phyloP scores from a whole-genome alignment of 257 asterid genomes.

The Primulina huaijiensis region DNA sequence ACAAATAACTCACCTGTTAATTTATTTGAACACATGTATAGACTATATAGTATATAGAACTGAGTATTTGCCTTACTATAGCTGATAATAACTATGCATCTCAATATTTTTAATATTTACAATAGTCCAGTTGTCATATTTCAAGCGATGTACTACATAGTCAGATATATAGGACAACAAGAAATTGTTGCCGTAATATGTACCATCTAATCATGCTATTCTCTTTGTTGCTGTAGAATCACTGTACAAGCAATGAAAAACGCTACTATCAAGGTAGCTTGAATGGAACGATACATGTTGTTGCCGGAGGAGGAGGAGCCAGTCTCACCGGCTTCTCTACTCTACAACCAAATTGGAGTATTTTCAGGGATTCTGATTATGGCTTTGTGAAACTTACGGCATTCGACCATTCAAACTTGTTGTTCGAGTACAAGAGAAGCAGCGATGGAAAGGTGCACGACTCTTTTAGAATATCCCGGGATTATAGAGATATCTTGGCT shows the following conservation, averaged over 20 bases:
- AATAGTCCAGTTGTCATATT: not conserved
- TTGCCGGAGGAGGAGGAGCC: slow-evolving; percentile 95
- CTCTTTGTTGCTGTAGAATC: slow-evolving; percentile 42
- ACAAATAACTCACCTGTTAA: not conserved
- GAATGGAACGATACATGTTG: slow-evolving; percentile 92
- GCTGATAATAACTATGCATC: too few relatives aligned
- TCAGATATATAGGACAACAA: not conserved
- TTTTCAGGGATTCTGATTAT: slow-evolving; percentile 62
- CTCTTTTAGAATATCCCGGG: slow-evolving; percentile 74
- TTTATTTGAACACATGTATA: too few relatives aligned
- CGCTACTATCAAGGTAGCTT: slow-evolving; percentile 56
- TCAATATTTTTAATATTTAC: too few relatives aligned
- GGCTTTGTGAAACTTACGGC: slow-evolving; percentile 87
- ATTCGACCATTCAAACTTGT: slow-evolving; percentile 69
- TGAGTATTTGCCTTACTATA: too few relatives aligned
- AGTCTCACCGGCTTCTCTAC: slow-evolving; percentile 63
- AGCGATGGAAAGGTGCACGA: slow-evolving; percentile 78
- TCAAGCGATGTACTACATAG: not conserved
- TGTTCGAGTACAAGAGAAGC: slow-evolving; percentile 90
- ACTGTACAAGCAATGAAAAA: slow-evolving; percentile 64
- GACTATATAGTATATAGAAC: too few relatives aligned
- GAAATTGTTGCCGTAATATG: too few relatives aligned
- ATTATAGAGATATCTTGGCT: slow-evolving; percentile 83
- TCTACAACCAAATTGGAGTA: slow-evolving; percentile 70
- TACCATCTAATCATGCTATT: too few relatives aligned